Conservation (phyloP, 1,284 basidiomycete genomes). For the Tilletiopsis washingtonensis region DNA sequence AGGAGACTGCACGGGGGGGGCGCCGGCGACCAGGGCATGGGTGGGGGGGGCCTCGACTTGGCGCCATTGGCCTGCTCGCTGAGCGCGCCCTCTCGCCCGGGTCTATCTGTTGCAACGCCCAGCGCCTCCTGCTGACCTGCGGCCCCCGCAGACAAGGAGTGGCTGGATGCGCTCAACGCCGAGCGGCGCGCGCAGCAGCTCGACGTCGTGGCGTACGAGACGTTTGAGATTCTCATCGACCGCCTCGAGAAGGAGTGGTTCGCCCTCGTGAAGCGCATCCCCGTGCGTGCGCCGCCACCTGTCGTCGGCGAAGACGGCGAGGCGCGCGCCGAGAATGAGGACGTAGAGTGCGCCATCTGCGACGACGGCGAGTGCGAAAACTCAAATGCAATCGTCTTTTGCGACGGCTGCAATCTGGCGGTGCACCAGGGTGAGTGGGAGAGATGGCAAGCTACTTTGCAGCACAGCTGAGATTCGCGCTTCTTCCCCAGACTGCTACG, state of each 20-base stretch:
- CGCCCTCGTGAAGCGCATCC: constrained; percentile 70
- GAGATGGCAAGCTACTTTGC: too few species aligned
- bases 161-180: constrained; percentile 77
- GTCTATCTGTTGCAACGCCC: background rate
- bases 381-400: constrained; percentile 97
- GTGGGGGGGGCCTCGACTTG: too few species aligned
- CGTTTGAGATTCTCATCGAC: constrained; percentile 95
- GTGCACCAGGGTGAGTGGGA: constrained; percentile 83
- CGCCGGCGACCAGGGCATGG: too few species aligned
- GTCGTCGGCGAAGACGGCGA: constrained; percentile 24
- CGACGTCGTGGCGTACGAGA: constrained; percentile 60
- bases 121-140: constrained; percentile 6
- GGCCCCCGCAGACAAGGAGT: constrained; percentile 68
- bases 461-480: background rate
- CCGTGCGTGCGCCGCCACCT: constrained; percentile 47
- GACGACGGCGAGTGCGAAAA: constrained; percentile 98
- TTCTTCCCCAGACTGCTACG: constrained; percentile 74
- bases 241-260: constrained; percentile 99
- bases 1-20: too few species aligned
- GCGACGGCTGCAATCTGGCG: constrained; percentile 96
- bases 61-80: too few species aligned
- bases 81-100: too few species aligned
- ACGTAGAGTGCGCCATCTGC: constrained; percentile 82
- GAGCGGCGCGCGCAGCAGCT: constrained; percentile 73
- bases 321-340: too few species aligned